Evolutionary conservation across 371 early-diverging fungal species (phyloP).

Genomic region (Apophysomyces ossiformis): DNA sequence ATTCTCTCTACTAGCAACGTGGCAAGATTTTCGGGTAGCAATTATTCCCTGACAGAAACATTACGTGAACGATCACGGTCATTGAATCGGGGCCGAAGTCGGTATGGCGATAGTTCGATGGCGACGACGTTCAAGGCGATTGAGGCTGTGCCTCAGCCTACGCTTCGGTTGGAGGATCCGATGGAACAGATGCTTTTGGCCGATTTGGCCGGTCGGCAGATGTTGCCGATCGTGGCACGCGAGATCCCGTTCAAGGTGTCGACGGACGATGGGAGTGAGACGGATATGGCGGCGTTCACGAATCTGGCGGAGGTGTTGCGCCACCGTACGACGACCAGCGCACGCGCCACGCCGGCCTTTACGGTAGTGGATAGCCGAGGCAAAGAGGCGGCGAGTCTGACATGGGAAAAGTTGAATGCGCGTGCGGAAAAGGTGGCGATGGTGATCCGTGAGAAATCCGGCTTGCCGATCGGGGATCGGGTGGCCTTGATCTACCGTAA

Average conservation of each 20-base stretch:
- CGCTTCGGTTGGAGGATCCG: constrained; percentile 31
- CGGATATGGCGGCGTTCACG: constrained; percentile 44
- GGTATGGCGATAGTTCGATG: constrained; percentile 49
- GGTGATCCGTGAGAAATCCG: constrained; percentile 62
- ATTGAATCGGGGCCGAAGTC: constrained; percentile 31
- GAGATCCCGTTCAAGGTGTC: constrained; percentile 32
- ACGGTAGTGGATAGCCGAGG: constrained; percentile 78
- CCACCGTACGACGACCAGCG: constrained; percentile 56
- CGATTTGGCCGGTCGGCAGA: constrained; percentile 49
- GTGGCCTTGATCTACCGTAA: constrained; percentile 84
- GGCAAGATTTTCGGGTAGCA: constrained; percentile 24
- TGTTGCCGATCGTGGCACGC: constrained; percentile 42
- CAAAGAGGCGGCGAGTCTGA: constrained; percentile 63
- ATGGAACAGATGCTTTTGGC: constrained; percentile 32
- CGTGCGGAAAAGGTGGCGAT: constrained; percentile 74
- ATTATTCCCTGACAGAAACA: constrained; percentile 16
- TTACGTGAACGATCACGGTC: constrained; percentile 17
- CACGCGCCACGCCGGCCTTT: constrained; percentile 60
- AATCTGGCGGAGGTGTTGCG: constrained; percentile 64
- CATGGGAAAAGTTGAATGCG: constrained; percentile 77
- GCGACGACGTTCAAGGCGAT: constrained; percentile 49
- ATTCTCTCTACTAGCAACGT: constrained; percentile 27
- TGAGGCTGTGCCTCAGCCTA: constrained; percentile 46
- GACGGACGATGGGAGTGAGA: constrained; percentile 23
- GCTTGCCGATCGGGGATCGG: constrained; percentile 63